Conservation (phyloP, 495 filamentous ascomycete genomes). For the Trichoderma gamsii region DNA sequence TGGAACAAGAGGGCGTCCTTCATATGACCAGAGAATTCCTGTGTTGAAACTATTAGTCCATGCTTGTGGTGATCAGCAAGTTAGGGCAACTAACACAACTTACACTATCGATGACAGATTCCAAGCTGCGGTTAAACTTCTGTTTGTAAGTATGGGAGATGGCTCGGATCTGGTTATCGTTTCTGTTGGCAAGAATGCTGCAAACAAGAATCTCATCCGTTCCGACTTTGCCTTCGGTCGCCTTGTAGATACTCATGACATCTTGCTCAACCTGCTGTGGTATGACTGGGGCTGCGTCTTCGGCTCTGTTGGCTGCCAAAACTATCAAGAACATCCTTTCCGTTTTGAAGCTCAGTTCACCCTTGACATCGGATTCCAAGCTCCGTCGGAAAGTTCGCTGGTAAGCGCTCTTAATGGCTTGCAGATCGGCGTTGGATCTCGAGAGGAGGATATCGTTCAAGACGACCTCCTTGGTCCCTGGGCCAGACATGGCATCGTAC, state of each 20-base stretch:
- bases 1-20: constrained; percentile 74
- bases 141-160: constrained; percentile 64
- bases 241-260: constrained; percentile 62
- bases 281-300: constrained; percentile 66
- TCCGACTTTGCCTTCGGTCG: constrained; percentile 62
- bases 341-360: constrained; percentile 80
- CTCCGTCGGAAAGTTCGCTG: constrained; percentile 51
- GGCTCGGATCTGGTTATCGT: constrained; percentile 73
- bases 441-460: constrained; percentile 82
- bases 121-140: constrained; percentile 58
- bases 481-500: constrained; percentile 61
- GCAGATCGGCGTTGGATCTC: constrained; percentile 76
- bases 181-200: constrained; percentile 63
- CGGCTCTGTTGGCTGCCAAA: constrained; percentile 60
- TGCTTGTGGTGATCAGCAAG: not conserved
- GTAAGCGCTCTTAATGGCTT: constrained; percentile 74
- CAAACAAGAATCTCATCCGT: constrained; percentile 75
- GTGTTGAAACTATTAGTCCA: not conserved
- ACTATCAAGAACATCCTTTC: constrained; percentile 73
- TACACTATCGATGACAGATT: constrained; percentile 63
- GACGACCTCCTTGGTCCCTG: constrained; percentile 78
- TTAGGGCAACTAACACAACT: constrained; percentile 12
- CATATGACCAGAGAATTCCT: constrained; percentile 90
- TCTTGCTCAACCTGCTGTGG: constrained; percentile 66
- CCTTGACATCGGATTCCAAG: constrained; percentile 63